These are phyloP conservation scores for Fusarium algeriense DNA, from an alignment of 2,329 filamentous ascomycete species.

Conservation along the genomic window DNA sequence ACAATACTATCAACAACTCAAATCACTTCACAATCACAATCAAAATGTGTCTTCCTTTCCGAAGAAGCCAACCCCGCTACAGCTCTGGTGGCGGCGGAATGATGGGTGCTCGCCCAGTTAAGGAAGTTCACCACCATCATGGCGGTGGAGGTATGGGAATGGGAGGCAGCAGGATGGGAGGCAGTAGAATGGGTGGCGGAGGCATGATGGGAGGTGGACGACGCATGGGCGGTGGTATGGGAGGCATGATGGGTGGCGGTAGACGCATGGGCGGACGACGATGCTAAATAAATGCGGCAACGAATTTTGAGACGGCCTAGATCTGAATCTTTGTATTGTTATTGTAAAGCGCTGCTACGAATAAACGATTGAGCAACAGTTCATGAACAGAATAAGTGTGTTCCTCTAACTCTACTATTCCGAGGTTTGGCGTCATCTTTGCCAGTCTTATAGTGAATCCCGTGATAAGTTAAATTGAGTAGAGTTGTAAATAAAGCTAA, in stretches of 20 bases:
- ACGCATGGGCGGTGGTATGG: slow-evolving; percentile 5
- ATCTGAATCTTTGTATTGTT: neutral
- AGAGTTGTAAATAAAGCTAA: neutral
- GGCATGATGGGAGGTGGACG: slow-evolving; percentile 17
- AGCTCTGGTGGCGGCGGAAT: slow-evolving; percentile 4
- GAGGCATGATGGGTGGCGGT: slow-evolving; percentile 6
- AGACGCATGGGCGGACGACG: slow-evolving; percentile 17
- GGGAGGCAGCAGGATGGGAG: slow-evolving; percentile 17
- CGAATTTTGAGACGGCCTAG: neutral
- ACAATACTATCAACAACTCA: neutral
- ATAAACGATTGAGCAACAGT: neutral
- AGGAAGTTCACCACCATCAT: slow-evolving; percentile 19
- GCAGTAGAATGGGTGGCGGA: slow-evolving; percentile 15
- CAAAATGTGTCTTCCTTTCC: slow-evolving; percentile 26
- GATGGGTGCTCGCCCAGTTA: slow-evolving; percentile 24
- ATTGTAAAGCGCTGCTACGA: neutral
- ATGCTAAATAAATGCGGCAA: neutral
- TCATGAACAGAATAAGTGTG: neutral
- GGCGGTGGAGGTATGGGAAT: slow-evolving; percentile 22
- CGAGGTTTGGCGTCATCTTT: fast-evolving
- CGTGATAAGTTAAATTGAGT: neutral
- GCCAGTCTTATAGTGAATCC: no score
- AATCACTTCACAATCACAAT: neutral
- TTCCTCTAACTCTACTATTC: neutral
- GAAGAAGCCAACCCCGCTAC: slow-evolving; percentile 1